Conservation (phyloP, 2,329 filamentous ascomycete species). For the Cercospora brassicicola region DNA sequence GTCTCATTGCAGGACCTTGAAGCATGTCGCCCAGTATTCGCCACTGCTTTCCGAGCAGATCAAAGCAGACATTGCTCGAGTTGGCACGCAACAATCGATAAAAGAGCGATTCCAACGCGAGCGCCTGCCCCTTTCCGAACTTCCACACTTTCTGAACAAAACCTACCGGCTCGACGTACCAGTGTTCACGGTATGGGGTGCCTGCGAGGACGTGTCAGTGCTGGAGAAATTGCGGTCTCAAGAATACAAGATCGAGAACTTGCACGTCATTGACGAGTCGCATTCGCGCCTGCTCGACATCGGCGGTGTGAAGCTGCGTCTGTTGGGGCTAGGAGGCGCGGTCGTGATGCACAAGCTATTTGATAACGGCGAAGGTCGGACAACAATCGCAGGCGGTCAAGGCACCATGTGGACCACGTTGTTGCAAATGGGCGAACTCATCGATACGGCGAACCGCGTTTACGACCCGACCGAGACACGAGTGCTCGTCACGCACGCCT, state of each 20-base stretch:
- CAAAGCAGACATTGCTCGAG: slow-evolving; percentile 65
- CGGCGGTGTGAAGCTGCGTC: slow-evolving; percentile 90
- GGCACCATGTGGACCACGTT: slow-evolving; percentile 99
- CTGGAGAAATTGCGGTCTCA: slow-evolving; percentile 95
- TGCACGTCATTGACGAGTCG: slow-evolving; percentile 98
- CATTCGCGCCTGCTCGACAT: slow-evolving; percentile 93
- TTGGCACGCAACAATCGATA: slow-evolving; percentile 67
- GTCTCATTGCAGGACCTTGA: slow-evolving; percentile 70
- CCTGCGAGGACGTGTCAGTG: slow-evolving; percentile 96
- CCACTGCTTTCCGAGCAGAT: slow-evolving; percentile 80
- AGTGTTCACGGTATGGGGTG: slow-evolving; percentile 98
- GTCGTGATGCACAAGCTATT: slow-evolving; percentile 99
- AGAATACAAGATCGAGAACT: slow-evolving; percentile 95
- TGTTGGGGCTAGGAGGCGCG: slow-evolving; percentile 89
- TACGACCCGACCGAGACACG: slow-evolving; percentile 98
- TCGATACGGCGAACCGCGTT: slow-evolving; percentile 96
- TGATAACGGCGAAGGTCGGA: slow-evolving; percentile 95
- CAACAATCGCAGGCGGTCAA: slow-evolving; percentile 95
- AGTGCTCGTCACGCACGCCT: slow-evolving; percentile 94
- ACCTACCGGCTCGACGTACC: slow-evolving; percentile 90
- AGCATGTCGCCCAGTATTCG: slow-evolving; percentile 98
- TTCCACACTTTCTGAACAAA: slow-evolving; percentile 83
- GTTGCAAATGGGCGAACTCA: slow-evolving; percentile 94
- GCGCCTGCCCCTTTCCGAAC: slow-evolving; percentile 87
- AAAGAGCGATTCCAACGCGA: slow-evolving; percentile 80